Conservation (phyloP, 768 basidiomycete genomes). For the Trametes cingulata region DNA sequence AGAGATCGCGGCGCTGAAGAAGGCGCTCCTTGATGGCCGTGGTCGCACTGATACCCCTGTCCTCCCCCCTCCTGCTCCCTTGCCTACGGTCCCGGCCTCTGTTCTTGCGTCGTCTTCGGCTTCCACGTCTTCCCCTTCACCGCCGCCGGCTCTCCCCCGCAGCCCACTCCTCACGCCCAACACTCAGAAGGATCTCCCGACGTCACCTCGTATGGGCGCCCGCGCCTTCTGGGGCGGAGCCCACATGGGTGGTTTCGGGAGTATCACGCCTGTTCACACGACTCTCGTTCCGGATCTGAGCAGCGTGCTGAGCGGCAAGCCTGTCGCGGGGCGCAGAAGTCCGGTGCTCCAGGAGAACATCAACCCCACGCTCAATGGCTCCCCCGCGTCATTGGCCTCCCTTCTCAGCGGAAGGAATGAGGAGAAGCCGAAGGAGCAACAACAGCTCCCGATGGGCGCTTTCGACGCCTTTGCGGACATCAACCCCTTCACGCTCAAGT, state of each 20-base stretch:
- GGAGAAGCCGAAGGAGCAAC: constrained; percentile 28
- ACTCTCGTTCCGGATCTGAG: constrained; percentile 72
- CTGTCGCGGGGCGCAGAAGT: constrained; percentile 29
- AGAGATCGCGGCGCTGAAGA: constrained; percentile 75
- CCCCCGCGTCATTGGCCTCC: constrained; percentile 35
- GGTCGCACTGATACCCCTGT: constrained; percentile 40
- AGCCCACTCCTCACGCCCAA: constrained; percentile 58
- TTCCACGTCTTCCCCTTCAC: constrained; percentile 21
- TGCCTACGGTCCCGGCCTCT: constrained; percentile 36
- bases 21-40: constrained; percentile 69
- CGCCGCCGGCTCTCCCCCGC: constrained; percentile 21
- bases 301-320: constrained; percentile 34
- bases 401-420: constrained; percentile 35
- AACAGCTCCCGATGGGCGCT: constrained; percentile 36
- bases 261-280: constrained; percentile 83
- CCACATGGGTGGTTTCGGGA: constrained; percentile 49
- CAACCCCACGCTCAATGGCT: constrained; percentile 67
- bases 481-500: constrained; percentile 87
- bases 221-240: constrained; percentile 85
- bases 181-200: constrained; percentile 75
- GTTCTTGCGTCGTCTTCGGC: constrained; percentile 8
- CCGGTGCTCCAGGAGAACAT: constrained; percentile 68
- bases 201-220: constrained; percentile 55
- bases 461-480: constrained; percentile 81
- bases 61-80: constrained; percentile 48